A percentile compares a stretch with the other conserved stretches of the same genome.
phyloP scores from a whole-genome alignment of 148 eudicot genomes.

The Rhododendron ferrugineum region DNA sequence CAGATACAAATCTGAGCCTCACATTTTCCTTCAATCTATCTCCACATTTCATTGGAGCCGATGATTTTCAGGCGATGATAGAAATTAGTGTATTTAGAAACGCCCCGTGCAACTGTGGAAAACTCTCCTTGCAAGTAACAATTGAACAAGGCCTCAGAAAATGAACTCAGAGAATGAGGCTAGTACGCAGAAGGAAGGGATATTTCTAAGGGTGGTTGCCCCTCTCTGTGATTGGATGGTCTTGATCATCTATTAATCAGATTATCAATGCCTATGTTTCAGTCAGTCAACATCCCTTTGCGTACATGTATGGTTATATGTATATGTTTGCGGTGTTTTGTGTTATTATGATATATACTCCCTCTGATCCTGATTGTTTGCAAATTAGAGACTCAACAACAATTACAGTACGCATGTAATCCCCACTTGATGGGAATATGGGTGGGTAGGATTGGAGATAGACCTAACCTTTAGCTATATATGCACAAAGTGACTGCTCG shows the following conservation, averaged over 20 bases:
- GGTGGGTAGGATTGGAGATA: too few relatives aligned
- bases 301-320: too few relatives aligned
- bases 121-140: neutral
- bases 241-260: neutral
- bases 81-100: neutral
- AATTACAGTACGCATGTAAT: too few relatives aligned
- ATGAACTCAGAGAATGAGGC: neutral
- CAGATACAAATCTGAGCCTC: neutral
- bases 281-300: too few relatives aligned
- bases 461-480: too few relatives aligned
- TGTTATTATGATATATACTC: too few relatives aligned
- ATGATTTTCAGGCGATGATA: neutral
- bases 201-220: constrained; percentile 1
- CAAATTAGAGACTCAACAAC: too few relatives aligned
- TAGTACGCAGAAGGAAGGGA: neutral
- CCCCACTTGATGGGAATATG: too few relatives aligned
- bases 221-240: neutral
- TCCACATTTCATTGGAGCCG: neutral
- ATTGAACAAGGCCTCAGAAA: neutral
- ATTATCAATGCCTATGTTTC: too few relatives aligned
- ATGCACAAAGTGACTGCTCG: too few relatives aligned
- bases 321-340: too few relatives aligned
- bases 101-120: neutral
- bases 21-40: neutral
- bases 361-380: too few relatives aligned